Conservation (phyloP, 768 basidiomycete species). For the Psilocybe subaeruginosa region DNA sequence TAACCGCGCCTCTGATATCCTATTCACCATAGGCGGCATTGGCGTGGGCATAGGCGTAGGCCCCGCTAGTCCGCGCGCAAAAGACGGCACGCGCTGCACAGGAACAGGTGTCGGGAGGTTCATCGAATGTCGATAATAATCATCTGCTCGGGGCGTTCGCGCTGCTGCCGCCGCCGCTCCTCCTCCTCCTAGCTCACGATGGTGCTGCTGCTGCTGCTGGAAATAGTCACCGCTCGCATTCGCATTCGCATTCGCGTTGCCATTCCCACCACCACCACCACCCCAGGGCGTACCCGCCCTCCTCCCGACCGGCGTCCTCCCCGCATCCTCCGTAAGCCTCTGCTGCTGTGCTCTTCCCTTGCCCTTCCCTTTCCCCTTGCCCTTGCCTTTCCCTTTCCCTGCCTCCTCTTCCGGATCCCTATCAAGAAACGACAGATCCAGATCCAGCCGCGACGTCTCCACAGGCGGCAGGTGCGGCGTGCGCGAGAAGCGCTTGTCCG, state of each 20-base stretch:
- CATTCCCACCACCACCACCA: slow-evolving; percentile 4
- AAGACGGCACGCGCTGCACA: background rate
- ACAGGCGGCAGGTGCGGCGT: slow-evolving; percentile 26
- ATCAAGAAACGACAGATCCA: slow-evolving; percentile 37
- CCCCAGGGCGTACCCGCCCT: slow-evolving; percentile 2
- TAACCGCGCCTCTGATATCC: background rate
- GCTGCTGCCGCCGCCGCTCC: slow-evolving; percentile 1
- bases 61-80: background rate
- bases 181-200: background rate
- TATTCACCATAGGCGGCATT: background rate
- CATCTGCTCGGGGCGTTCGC: slow-evolving; percentile 25
- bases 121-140: slow-evolving; percentile 5
- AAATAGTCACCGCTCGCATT: slow-evolving; percentile 9
- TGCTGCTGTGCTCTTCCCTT: slow-evolving; percentile 8
- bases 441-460: slow-evolving; percentile 33
- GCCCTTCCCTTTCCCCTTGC: slow-evolving; percentile 1
- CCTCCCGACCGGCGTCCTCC: slow-evolving; percentile 17
- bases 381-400: background rate
- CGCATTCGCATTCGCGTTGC: background rate
- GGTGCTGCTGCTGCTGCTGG: background rate
- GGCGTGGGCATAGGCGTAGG: background rate
- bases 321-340: slow-evolving; percentile 14
- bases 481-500: slow-evolving; percentile 17
- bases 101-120: background rate
- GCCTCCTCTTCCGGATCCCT: background rate